A percentile compares a stretch with the other conserved stretches of the same genome.
Evolutionary conservation across 257 asterid genomes (phyloP).

Genomic region (Plantago ovata): DNA sequence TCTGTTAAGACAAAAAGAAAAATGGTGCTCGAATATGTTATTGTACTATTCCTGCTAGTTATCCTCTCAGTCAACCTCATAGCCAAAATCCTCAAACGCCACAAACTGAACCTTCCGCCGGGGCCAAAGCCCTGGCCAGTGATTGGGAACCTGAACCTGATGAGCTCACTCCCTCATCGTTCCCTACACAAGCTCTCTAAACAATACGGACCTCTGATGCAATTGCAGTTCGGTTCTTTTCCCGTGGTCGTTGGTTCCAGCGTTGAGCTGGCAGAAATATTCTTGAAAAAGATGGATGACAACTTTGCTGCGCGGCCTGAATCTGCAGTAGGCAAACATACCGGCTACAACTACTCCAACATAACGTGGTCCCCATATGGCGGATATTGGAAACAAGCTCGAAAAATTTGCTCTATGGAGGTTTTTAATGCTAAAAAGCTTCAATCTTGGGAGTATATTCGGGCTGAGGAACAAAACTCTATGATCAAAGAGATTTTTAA

Average conservation of each 20-base stretch:
- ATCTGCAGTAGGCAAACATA: not conserved
- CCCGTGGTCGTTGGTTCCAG: not conserved
- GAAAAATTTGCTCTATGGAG: not conserved
- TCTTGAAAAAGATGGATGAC: not conserved
- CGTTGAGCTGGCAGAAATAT: not conserved
- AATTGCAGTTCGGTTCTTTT: not conserved
- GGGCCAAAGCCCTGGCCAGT: constrained; percentile 3
- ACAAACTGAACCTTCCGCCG: not conserved
- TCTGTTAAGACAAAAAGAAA: not conserved
- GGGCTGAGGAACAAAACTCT: not conserved
- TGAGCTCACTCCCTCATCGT: not conserved
- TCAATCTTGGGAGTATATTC: not conserved
- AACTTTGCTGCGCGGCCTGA: constrained; percentile 2
- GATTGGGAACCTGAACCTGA: not conserved
- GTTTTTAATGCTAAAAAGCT: not conserved
- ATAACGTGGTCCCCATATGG: constrained; percentile 4
- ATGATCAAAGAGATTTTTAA: not conserved
- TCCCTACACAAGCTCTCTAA: constrained; percentile 5
- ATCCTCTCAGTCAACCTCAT: not conserved
- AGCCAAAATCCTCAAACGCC: not conserved
- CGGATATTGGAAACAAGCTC: constrained; percentile 1
- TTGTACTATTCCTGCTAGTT: not conserved
- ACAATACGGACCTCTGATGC: constrained; percentile 6
- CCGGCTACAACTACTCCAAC: not conserved
- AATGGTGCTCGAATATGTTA: not conserved